Conservation (phyloP, 257 asterid species). For the Solanum appendiculatum region DNA sequence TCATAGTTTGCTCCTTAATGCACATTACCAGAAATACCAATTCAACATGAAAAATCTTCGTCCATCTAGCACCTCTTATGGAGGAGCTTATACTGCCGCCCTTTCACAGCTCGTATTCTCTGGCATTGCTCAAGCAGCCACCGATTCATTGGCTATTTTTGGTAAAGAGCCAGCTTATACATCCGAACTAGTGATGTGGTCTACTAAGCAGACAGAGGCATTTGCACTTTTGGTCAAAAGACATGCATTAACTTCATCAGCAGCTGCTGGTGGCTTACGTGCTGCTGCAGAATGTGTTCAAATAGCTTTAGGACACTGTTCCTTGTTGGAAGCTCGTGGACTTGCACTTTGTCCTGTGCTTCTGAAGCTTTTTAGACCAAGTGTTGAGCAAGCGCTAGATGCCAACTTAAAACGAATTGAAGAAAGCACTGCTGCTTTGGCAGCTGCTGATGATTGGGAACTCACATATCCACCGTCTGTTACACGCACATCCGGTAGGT, state of each 20-base stretch:
- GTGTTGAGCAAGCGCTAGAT: slow-evolving; percentile 96
- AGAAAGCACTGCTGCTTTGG: slow-evolving; percentile 94
- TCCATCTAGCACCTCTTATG: slow-evolving; percentile 93
- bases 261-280: slow-evolving; percentile 98
- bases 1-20: slow-evolving; percentile 79
- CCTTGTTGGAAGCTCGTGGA: slow-evolving; percentile 87
- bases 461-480: slow-evolving; percentile 70
- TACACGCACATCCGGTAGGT: slow-evolving; percentile 60
- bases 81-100: slow-evolving; percentile 97
- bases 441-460: slow-evolving; percentile 99
- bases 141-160: slow-evolving; percentile 74
- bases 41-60: slow-evolving; percentile 92
- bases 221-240: slow-evolving; percentile 85
- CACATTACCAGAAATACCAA: slow-evolving; percentile 90
- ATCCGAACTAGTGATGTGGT: slow-evolving; percentile 99
- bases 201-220: slow-evolving; percentile 87
- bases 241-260: slow-evolving; percentile 94
- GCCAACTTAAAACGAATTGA: slow-evolving; percentile 95
- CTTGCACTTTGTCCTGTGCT: slow-evolving; percentile 96
- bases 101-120: slow-evolving; percentile 95
- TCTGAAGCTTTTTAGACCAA: slow-evolving; percentile 82
- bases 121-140: slow-evolving; percentile 92
- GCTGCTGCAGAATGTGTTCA: slow-evolving; percentile 99
- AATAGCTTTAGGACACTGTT: slow-evolving; percentile 96
- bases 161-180: slow-evolving; percentile 88